phyloP scores from a whole-genome alignment of 345 rosid species.

The Syzygium grande region DNA sequence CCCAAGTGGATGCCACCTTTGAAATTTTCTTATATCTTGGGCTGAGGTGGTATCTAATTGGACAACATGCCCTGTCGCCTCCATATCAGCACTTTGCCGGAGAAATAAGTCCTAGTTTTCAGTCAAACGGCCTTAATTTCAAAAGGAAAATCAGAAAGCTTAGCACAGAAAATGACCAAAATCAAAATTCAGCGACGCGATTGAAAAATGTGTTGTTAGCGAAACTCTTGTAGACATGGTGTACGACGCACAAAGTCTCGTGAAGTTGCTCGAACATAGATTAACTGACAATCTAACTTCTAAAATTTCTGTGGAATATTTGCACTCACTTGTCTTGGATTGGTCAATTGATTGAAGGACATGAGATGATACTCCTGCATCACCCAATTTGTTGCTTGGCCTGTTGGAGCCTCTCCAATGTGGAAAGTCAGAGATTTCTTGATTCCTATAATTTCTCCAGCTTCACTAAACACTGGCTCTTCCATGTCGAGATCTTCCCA shows the following conservation, averaged over 20 bases:
- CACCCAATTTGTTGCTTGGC: constrained; percentile 29
- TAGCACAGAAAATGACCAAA: not conserved
- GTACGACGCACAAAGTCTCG: not conserved
- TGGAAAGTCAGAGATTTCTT: constrained; percentile 25
- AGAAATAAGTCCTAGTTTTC: not conserved
- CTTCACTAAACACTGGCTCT: constrained; percentile 8
- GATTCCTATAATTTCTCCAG: constrained; percentile 12
- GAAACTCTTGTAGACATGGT: not conserved
- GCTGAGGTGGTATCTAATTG: not conserved
- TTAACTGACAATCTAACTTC: not conserved
- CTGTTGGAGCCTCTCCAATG: not conserved
- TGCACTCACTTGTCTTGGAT: not conserved
- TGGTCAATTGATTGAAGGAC: too few relatives aligned
- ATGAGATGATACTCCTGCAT: constrained; percentile 34
- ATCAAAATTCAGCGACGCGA: not conserved
- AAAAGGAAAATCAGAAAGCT: not conserved
- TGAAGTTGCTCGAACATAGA: not conserved
- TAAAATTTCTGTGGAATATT: not conserved
- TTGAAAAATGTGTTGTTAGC: not conserved
- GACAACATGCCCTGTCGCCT: not conserved
- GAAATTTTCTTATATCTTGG: not conserved
- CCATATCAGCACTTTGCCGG: not conserved
- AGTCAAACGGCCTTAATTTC: not conserved
- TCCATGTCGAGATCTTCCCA: constrained; percentile 28
- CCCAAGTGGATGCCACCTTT: not conserved